Evolutionary conservation across 257 asterid species (phyloP).

Genomic region (Oldenlandia corymbosa): DNA sequence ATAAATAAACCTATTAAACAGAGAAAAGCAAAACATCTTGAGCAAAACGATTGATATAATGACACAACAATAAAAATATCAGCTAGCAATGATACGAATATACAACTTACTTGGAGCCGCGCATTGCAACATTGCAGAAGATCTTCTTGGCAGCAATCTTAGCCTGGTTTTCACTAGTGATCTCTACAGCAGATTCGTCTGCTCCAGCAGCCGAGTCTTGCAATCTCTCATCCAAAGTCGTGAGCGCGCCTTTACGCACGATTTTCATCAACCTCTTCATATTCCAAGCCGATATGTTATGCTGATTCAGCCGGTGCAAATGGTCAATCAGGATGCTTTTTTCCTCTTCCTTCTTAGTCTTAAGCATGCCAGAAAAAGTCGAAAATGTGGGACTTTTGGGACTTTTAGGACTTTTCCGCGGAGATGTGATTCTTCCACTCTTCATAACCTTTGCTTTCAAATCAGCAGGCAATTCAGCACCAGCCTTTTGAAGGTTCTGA

Average conservation of each 20-base stretch:
- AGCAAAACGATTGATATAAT: not conserved
- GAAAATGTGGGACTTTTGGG: slow-evolving; percentile 50
- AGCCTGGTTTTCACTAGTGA: slow-evolving; percentile 70
- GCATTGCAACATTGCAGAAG: slow-evolving; percentile 65
- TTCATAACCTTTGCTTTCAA: slow-evolving; percentile 53
- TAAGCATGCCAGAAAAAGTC: slow-evolving; percentile 31
- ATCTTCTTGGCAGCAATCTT: slow-evolving; percentile 80
- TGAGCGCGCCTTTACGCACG: slow-evolving; percentile 58
- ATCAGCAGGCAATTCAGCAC: slow-evolving; percentile 64
- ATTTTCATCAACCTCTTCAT: slow-evolving; percentile 80
- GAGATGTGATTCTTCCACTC: slow-evolving; percentile 48
- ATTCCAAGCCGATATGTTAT: slow-evolving; percentile 87
- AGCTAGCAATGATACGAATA: not conserved
- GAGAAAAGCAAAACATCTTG: not conserved
- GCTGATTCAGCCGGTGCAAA: slow-evolving; percentile 71
- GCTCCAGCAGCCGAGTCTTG: slow-evolving; percentile 44
- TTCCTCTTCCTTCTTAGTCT: slow-evolving; percentile 49
- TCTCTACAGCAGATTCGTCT: slow-evolving; percentile 60
- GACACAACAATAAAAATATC: not conserved
- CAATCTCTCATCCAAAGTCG: slow-evolving; percentile 69
- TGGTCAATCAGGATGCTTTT: slow-evolving; percentile 56
- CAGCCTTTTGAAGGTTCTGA: slow-evolving; percentile 75
- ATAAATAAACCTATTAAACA: slow-evolving; percentile 40
- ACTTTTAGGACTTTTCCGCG: slow-evolving; percentile 37
- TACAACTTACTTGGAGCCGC: slow-evolving; percentile 55